These are phyloP conservation scores for Paramecium biaurelia DNA, from an alignment of 73 alveolate genomes.

Conservation along the genomic window DNA sequence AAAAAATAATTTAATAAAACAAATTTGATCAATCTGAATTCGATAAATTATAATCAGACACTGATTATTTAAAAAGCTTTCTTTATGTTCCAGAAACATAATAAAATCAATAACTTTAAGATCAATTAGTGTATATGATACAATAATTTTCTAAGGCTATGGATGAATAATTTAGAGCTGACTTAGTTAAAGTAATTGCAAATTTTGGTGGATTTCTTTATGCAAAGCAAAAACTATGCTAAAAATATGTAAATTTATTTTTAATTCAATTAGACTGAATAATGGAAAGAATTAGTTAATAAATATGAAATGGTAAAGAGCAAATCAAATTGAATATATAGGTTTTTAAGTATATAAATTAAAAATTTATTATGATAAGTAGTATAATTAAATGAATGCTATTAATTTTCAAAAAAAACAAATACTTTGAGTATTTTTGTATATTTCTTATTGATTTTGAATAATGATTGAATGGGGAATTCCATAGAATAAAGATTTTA, in stretches of 20 bases:
- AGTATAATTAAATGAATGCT: no score
- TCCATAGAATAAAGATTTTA: not conserved
- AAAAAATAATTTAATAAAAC: not conserved
- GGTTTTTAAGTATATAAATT: not conserved
- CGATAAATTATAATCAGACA: not conserved
- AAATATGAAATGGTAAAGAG: not conserved
- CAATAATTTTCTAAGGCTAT: not conserved
- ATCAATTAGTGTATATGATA: conserved; percentile 4
- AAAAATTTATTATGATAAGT: not conserved
- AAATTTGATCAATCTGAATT: not conserved
- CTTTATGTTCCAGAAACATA: not conserved
- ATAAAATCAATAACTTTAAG: not conserved
- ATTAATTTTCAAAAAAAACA: no score
- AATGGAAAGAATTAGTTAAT: not conserved
- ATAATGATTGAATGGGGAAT: no score
- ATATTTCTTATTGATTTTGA: not conserved
- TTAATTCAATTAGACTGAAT: not conserved
- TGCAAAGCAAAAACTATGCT: not conserved
- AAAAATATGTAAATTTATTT: not conserved
- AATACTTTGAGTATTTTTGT: no score
- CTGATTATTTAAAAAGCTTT: not conserved
- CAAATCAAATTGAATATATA: not conserved
- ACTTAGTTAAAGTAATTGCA: not conserved
- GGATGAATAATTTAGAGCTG: not conserved
- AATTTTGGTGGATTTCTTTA: conserved; percentile 6